Percentiles rank a stretch among this genome's conserved stretches.
Evolutionary conservation across 768 basidiomycete genomes (phyloP).

Genomic region (Tylopilus plumbeoviolaceoides): DNA sequence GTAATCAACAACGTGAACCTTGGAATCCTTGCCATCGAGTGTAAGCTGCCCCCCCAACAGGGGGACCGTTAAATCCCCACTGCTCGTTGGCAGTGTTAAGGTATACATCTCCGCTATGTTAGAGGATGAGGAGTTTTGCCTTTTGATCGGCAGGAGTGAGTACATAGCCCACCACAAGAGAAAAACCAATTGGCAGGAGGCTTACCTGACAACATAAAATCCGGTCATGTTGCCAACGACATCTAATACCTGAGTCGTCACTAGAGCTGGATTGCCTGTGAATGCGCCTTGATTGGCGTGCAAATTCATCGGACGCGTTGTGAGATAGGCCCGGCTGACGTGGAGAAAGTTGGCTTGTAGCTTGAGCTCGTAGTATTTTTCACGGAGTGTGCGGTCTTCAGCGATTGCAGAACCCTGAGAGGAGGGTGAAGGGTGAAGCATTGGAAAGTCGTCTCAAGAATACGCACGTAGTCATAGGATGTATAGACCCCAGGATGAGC

Average conservation of each 20-base stretch:
- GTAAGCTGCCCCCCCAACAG: constrained; percentile 40
- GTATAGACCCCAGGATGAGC: constrained; percentile 54
- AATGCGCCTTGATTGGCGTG: constrained; percentile 40
- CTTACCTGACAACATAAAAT: constrained; percentile 38
- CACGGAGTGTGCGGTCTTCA: constrained; percentile 48
- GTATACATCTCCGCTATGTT: constrained; percentile 27
- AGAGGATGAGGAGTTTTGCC: constrained; percentile 14
- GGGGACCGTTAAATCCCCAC: constrained; percentile 40
- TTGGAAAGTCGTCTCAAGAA: neutral
- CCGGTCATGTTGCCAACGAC: constrained; percentile 44
- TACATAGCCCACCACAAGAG: neutral
- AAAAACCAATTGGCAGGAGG: neutral
- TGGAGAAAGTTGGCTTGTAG: constrained; percentile 48
- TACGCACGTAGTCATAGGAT: constrained; percentile 54
- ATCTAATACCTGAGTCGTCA: constrained; percentile 48
- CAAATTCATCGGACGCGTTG: constrained; percentile 42
- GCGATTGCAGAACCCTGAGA: constrained; percentile 45
- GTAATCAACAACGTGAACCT: constrained; percentile 50
- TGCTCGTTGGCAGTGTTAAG: constrained; percentile 43
- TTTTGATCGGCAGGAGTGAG: constrained; percentile 9
- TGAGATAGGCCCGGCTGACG: constrained; percentile 48
- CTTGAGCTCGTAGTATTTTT: constrained; percentile 53
- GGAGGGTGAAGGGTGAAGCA: neutral
- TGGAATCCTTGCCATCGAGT: constrained; percentile 50
- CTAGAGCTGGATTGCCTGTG: constrained; percentile 44